These are phyloP conservation scores for Sicyos baderoa DNA, from an alignment of 306 rosid genomes.

Conservation along the genomic window DNA sequence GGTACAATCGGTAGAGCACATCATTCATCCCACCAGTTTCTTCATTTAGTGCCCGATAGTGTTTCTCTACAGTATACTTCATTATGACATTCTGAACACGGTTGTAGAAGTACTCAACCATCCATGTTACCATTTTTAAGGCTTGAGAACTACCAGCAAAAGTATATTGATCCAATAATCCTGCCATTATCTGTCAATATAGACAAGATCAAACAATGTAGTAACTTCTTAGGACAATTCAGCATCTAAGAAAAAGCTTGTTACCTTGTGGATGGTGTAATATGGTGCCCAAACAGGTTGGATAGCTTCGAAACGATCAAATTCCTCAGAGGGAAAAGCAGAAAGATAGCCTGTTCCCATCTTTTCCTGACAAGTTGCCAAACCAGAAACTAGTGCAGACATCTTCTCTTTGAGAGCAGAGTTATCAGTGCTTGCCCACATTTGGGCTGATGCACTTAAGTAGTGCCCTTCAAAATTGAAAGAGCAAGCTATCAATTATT, in stretches of 20 bases:
- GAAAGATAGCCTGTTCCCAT: slow-evolving; percentile 81
- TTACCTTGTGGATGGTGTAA: slow-evolving; percentile 95
- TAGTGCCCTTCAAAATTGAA: slow-evolving; percentile 64
- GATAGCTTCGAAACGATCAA: slow-evolving; percentile 62
- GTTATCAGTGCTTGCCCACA: slow-evolving; percentile 82
- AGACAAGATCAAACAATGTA: slow-evolving; percentile 5
- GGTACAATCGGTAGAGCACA: slow-evolving; percentile 67
- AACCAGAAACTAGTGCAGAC: slow-evolving; percentile 40
- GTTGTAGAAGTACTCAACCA: slow-evolving; percentile 82
- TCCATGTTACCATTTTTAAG: slow-evolving; percentile 56
- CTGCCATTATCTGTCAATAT: slow-evolving; percentile 64
- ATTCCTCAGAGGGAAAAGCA: slow-evolving; percentile 65
- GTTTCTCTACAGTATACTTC: slow-evolving; percentile 40
- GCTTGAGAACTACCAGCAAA: slow-evolving; percentile 51
- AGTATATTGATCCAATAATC: slow-evolving; percentile 76
- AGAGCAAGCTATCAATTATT: slow-evolving; percentile 25
- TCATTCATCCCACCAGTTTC: slow-evolving; percentile 99
- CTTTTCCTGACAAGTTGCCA: slow-evolving; percentile 62
- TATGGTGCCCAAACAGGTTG: slow-evolving; percentile 83
- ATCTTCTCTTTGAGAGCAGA: slow-evolving; percentile 47
- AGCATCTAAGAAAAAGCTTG: not conserved
- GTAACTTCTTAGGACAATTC: not conserved
- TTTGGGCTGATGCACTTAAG: slow-evolving; percentile 75
- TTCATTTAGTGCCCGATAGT: slow-evolving; percentile 56
- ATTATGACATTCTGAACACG: slow-evolving; percentile 66